Evolutionary conservation across 768 basidiomycete genomes (phyloP).

Genomic region (Chiua virens): DNA sequence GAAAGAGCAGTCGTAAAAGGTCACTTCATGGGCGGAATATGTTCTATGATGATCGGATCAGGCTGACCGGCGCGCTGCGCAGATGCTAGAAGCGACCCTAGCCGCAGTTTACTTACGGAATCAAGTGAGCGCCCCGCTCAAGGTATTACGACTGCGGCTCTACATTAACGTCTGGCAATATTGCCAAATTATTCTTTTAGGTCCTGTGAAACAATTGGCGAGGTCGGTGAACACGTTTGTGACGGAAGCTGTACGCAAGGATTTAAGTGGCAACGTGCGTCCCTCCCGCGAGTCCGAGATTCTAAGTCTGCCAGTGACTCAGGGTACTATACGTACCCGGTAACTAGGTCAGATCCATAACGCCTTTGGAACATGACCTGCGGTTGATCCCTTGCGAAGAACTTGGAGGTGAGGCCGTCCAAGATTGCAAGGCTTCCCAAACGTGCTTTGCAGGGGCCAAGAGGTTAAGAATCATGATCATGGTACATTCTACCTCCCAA

Average conservation of each 20-base stretch:
- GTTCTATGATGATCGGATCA: not conserved
- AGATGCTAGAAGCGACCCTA: not conserved
- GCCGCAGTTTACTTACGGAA: not conserved
- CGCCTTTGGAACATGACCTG: no score
- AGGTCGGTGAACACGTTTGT: not conserved
- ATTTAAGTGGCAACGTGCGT: no score
- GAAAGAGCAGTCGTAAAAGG: slow-evolving; percentile 9
- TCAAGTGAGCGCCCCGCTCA: not conserved
- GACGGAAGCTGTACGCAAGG: slow-evolving; percentile 2
- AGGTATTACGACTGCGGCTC: not conserved
- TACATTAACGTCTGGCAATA: not conserved
- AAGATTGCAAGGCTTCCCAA: no score
- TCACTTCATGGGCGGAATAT: slow-evolving; percentile 7
- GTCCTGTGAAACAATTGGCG: not conserved
- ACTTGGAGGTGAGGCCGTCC: no score
- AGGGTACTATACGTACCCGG: no score
- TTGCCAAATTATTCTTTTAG: not conserved
- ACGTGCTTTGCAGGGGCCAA: no score
- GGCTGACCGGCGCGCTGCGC: not conserved
- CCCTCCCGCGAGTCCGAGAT: no score
- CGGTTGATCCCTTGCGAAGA: no score
- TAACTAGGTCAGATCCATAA: no score
- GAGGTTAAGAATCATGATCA: no score
- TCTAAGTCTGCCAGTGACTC: no score
- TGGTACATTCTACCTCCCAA: no score